phyloP scores from a whole-genome alignment of 2,329 filamentous ascomycete genomes.

The Ascochyta koolunga region DNA sequence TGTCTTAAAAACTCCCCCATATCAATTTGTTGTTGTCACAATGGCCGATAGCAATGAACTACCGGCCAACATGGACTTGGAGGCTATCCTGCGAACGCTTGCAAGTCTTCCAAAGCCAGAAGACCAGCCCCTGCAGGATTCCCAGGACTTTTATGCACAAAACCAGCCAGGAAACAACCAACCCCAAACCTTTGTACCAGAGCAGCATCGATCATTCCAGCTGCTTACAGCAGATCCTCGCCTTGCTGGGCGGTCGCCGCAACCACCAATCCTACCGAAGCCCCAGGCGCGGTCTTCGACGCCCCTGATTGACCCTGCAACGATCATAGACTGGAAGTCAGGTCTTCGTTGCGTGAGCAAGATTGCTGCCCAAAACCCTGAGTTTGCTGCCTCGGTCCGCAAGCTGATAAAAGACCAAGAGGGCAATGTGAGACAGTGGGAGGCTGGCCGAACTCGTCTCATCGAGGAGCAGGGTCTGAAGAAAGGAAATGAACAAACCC shows the following conservation, averaged over 20 bases:
- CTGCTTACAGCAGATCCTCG: slow-evolving; percentile 31
- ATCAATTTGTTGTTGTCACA: not conserved
- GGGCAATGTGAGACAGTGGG: slow-evolving; percentile 67
- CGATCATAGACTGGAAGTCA: slow-evolving; percentile 56
- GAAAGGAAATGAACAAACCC: slow-evolving; percentile 58
- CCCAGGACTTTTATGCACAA: slow-evolving; percentile 8
- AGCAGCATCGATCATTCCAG: slow-evolving; percentile 11
- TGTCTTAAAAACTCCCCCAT: not conserved
- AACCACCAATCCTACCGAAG: slow-evolving; percentile 18
- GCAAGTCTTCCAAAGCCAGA: slow-evolving; percentile 35
- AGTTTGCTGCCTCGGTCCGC: slow-evolving; percentile 49
- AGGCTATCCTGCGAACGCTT: slow-evolving; percentile 44
- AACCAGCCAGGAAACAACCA: slow-evolving; percentile 5
- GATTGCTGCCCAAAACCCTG: slow-evolving; percentile 52
- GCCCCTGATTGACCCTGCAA: slow-evolving; percentile 52
- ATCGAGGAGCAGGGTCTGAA: slow-evolving; percentile 59
- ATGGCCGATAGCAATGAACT: slow-evolving; percentile 40
- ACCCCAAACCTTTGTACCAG: not conserved
- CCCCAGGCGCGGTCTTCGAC: slow-evolving; percentile 27
- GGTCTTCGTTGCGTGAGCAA: slow-evolving; percentile 56
- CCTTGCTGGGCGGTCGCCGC: slow-evolving; percentile 22
- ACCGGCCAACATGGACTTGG: slow-evolving; percentile 37
- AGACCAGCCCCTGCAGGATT: slow-evolving; percentile 17
- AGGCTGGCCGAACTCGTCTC: slow-evolving; percentile 58
- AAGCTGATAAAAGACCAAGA: slow-evolving; percentile 68